Conservation (phyloP, 208 protist species). For the Willaertia magna region DNA sequence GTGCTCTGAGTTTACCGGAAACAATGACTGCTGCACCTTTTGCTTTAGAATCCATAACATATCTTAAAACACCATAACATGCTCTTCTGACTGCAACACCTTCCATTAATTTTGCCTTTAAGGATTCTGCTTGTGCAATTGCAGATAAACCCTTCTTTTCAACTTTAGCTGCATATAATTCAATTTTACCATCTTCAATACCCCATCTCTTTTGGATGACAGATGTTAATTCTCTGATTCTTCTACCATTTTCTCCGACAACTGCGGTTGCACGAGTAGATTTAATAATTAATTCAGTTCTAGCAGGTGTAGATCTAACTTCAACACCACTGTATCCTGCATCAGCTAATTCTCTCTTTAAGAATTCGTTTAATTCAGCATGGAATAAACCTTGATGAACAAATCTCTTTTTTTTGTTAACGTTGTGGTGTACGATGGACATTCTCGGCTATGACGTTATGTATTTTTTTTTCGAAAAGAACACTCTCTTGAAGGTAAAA, state of each 20-base stretch:
- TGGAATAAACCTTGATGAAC: conserved; percentile 98
- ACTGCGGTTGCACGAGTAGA: conserved; percentile 90
- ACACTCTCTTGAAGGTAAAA: not conserved
- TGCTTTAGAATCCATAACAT: conserved; percentile 94
- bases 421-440: not conserved
- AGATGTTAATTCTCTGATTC: conserved; percentile 93
- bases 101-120: conserved; percentile 93
- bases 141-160: conserved; percentile 91
- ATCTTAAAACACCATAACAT: conserved; percentile 94
- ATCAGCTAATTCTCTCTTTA: conserved; percentile 93
- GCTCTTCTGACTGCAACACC: conserved; percentile 93
- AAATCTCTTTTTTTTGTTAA: conserved; percentile 59
- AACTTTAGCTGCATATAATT: conserved; percentile 92
- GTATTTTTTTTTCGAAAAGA: not conserved
- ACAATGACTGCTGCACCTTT: conserved; percentile 97
- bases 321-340: conserved; percentile 89
- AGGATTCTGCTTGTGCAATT: conserved; percentile 94
- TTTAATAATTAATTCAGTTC: conserved; percentile 97
- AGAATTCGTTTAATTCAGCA: conserved; percentile 98
- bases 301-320: conserved; percentile 80
- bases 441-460: not conserved
- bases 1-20: conserved; percentile 95
- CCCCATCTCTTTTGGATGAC: conserved; percentile 95
- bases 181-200: conserved; percentile 81
- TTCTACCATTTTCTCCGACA: conserved; percentile 88